Percentiles rank a stretch among this genome's conserved stretches.
Evolutionary conservation across 371 early-diverging fungal species (phyloP).

Genomic region (Mortierella sp.): DNA sequence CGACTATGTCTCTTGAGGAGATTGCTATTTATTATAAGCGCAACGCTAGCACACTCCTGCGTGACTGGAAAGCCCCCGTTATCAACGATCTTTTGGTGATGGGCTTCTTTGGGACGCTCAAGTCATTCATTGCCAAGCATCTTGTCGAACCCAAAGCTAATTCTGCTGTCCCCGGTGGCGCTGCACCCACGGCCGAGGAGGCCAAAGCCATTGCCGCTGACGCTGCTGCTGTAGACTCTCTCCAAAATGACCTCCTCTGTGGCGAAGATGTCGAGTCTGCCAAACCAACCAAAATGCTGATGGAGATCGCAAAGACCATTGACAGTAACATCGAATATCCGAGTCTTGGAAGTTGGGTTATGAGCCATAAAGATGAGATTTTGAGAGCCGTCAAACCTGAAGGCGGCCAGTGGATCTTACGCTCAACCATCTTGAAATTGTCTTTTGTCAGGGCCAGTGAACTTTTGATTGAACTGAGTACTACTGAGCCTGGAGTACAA

Average conservation of each 20-base stretch:
- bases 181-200: conserved; percentile 33
- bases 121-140: conserved; percentile 56
- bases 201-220: conserved; percentile 35
- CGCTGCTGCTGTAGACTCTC: conserved; percentile 53
- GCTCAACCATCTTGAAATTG: conserved; percentile 45
- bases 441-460: conserved; percentile 48
- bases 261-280: conserved; percentile 57
- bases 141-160: conserved; percentile 41
- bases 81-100: conserved; percentile 53
- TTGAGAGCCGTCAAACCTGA: conserved; percentile 48
- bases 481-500: conserved; percentile 25
- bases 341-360: conserved; percentile 31
- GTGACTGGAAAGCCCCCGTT: conserved; percentile 56
- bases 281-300: conserved; percentile 57
- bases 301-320: conserved; percentile 52
- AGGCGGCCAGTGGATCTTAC: conserved; percentile 46
- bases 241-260: conserved; percentile 53
- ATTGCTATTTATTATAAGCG: conserved; percentile 48
- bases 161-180: background rate
- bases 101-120: conserved; percentile 56
- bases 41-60: conserved; percentile 39
- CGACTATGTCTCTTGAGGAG: conserved; percentile 49
- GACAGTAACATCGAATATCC: conserved; percentile 47
- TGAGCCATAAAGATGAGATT: conserved; percentile 40
- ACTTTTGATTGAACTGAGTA: conserved; percentile 28